Percentiles rank a stretch among this genome's conserved stretches.
These are phyloP conservation scores for Dillenia suffruticosa DNA, from an alignment of 164 flowering plant genomes.

Conservation along the genomic window DNA sequence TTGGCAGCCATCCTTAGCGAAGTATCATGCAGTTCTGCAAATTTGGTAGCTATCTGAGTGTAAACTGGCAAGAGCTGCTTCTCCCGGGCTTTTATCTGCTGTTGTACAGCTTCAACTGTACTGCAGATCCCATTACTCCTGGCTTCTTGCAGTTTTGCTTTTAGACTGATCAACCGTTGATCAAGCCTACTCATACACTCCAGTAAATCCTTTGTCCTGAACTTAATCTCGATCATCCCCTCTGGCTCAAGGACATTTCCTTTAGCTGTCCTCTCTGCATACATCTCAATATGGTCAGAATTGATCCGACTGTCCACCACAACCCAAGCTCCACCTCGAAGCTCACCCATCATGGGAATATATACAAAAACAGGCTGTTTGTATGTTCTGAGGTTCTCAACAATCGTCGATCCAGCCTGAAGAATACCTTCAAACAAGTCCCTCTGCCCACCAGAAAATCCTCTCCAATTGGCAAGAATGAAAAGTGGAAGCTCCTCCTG, in stretches of 20 bases:
- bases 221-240: slow-evolving; percentile 97
- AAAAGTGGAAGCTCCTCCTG: slow-evolving; percentile 95
- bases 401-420: slow-evolving; percentile 98
- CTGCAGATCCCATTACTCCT: slow-evolving; percentile 22
- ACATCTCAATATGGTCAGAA: slow-evolving; percentile 95
- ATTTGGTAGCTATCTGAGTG: slow-evolving; percentile 92
- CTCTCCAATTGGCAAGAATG: slow-evolving; percentile 99
- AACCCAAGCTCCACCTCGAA: slow-evolving; percentile 99
- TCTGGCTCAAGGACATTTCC: slow-evolving; percentile 99
- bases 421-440: slow-evolving; percentile 99
- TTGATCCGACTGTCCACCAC: slow-evolving; percentile 91
- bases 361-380: slow-evolving; percentile 92
- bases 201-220: slow-evolving; percentile 67
- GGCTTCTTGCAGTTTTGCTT: slow-evolving; percentile 58
- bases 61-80: slow-evolving; percentile 84
- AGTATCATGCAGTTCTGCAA: slow-evolving; percentile 95
- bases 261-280: slow-evolving; percentile 86
- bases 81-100: slow-evolving; percentile 73
- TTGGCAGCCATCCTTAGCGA: slow-evolving; percentile 97
- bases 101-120: slow-evolving; percentile 42
- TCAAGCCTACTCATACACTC: slow-evolving; percentile 97
- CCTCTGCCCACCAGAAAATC: slow-evolving; percentile 98
- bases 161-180: slow-evolving; percentile 54
- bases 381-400: slow-evolving; percentile 94
- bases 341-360: slow-evolving; percentile 97